A percentile compares a stretch with the other conserved stretches of the same genome.
These are phyloP conservation scores for Kluyveromyces siamensis DNA, from an alignment of 805 yeast genomes.

Conservation along the genomic window DNA sequence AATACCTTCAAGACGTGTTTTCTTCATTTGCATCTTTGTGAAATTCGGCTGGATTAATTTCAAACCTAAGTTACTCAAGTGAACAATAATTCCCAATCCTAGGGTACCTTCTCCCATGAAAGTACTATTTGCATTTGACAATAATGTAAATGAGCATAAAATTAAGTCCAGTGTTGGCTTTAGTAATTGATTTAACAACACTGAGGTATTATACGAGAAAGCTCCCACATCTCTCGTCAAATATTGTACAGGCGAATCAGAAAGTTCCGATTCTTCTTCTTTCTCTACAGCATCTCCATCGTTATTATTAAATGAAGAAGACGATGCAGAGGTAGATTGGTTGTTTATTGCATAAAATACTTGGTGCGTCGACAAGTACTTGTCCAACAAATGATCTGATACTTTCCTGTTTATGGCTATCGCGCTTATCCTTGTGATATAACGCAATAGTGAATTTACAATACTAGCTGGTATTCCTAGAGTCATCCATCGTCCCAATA, in stretches of 20 bases:
- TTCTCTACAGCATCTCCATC: slow-evolving; percentile 47
- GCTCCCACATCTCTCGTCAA: slow-evolving; percentile 71
- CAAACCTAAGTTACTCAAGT: slow-evolving; percentile 64
- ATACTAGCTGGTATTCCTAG: slow-evolving; percentile 82
- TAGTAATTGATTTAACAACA: slow-evolving; percentile 72
- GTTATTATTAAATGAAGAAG: slow-evolving; percentile 56
- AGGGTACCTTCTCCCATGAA: slow-evolving; percentile 64
- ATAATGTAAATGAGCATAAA: slow-evolving; percentile 70
- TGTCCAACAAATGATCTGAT: slow-evolving; percentile 53
- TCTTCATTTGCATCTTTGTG: slow-evolving; percentile 66
- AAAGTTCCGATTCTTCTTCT: slow-evolving; percentile 6
- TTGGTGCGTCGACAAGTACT: slow-evolving; percentile 55
- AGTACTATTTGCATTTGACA: slow-evolving; percentile 34
- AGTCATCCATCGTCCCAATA: slow-evolving; percentile 65
- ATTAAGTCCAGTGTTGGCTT: slow-evolving; percentile 76
- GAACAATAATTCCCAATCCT: slow-evolving; percentile 70
- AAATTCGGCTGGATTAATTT: slow-evolving; percentile 83
- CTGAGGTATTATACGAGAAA: slow-evolving; percentile 60
- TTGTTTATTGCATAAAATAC: slow-evolving; percentile 26
- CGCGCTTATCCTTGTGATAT: slow-evolving; percentile 49
- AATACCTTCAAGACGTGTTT: slow-evolving; percentile 76
- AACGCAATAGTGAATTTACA: slow-evolving; percentile 60
- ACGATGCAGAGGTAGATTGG: slow-evolving; percentile 51
- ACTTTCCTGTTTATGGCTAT: slow-evolving; percentile 53
- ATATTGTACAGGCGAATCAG: slow-evolving; percentile 11